Evolutionary conservation across 2,329 filamentous ascomycete species (phyloP).

Genomic region (Ophiostoma ulmi): DNA sequence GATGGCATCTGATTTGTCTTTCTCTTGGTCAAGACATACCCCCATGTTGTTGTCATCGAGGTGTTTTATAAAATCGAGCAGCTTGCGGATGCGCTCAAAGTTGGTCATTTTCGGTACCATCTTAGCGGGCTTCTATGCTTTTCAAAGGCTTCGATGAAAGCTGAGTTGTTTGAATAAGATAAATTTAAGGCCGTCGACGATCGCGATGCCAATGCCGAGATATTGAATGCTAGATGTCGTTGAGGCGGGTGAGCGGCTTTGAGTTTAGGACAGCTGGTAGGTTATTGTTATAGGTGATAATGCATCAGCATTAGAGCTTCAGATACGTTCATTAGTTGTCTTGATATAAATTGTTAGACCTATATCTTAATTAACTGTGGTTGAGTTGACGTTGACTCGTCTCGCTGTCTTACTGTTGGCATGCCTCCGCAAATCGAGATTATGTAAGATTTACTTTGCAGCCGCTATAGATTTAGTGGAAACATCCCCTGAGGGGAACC

Average conservation of each 20-base stretch:
- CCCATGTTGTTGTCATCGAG: background rate
- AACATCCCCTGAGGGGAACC: background rate
- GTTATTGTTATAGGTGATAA: background rate
- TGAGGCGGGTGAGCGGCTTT: background rate
- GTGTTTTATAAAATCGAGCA: conserved; percentile 20
- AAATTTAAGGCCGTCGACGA: background rate
- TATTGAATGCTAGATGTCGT: background rate
- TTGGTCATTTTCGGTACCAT: conserved; percentile 13
- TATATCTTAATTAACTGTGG: background rate
- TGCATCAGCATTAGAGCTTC: background rate
- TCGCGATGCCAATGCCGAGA: background rate
- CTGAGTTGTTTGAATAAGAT: background rate
- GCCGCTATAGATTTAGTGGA: conserved; percentile 1
- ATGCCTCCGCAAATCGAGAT: background rate
- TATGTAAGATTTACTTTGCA: background rate
- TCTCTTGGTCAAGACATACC: background rate
- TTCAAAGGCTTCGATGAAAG: background rate
- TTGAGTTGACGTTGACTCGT: background rate
- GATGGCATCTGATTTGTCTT: too few species aligned
- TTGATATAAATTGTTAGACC: background rate
- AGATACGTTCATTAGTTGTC: background rate
- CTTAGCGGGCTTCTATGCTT: background rate
- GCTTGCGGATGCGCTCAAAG: conserved; percentile 17
- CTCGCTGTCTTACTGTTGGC: background rate
- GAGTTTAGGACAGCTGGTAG: background rate